Conservation (phyloP, 371 early-diverging fungal species). For the Funneliformis caledonium region DNA sequence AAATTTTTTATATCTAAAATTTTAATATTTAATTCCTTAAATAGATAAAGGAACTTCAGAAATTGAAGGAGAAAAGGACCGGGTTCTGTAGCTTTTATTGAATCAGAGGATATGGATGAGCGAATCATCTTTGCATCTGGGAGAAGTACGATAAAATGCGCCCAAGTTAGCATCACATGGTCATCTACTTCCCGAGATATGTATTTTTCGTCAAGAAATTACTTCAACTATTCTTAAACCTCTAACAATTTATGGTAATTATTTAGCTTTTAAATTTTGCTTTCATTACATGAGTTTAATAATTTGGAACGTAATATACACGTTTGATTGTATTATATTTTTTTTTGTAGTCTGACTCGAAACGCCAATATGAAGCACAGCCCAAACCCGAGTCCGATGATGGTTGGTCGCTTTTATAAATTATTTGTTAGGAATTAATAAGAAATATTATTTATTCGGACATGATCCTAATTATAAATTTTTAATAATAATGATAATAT, state of each 20-base stretch:
- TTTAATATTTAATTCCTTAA: neutral
- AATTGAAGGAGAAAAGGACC: conserved; percentile 42
- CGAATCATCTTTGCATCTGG: conserved; percentile 74
- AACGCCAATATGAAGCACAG: conserved; percentile 20
- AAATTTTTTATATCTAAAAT: too few relatives aligned
- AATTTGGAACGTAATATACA: too few relatives aligned
- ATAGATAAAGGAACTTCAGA: conserved; percentile 41
- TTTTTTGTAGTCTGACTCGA: neutral
- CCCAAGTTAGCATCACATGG: conserved; percentile 50
- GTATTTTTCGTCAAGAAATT: conserved; percentile 84
- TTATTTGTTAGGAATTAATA: too few relatives aligned
- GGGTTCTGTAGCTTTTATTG: conserved; percentile 65
- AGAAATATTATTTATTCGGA: conserved; percentile 28
- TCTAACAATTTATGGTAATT: conserved; percentile 63
- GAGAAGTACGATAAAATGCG: conserved; percentile 56
- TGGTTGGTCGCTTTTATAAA: too few relatives aligned
- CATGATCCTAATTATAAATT: neutral
- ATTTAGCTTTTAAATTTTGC: neutral
- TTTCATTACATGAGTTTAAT: too few relatives aligned
- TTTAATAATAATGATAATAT: neutral
- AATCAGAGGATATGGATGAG: conserved; percentile 59
- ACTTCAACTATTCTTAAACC: conserved; percentile 81
- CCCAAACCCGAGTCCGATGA: neutral
- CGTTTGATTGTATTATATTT: neutral
- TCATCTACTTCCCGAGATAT: conserved; percentile 86